Percentiles rank a stretch among this genome's conserved stretches.
These are phyloP conservation scores for Scopulariopsis brevicaulis DNA, from an alignment of 2,329 filamentous ascomycete species.

Conservation along the genomic window DNA sequence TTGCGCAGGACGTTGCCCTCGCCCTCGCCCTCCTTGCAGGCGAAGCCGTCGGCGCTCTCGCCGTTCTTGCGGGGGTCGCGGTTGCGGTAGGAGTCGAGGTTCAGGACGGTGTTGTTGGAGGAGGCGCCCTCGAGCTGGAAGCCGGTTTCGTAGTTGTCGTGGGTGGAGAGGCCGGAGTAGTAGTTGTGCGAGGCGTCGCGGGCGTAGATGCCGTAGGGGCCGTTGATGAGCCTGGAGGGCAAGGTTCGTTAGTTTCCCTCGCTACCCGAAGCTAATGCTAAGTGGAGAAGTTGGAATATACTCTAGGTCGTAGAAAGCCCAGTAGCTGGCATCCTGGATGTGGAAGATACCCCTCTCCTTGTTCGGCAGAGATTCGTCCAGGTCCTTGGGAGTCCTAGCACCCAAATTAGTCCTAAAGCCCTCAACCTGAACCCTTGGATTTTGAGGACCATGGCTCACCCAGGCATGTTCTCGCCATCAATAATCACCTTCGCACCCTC, in stretches of 20 bases:
- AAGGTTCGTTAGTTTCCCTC: not conserved
- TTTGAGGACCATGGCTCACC: slow-evolving; percentile 3
- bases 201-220: slow-evolving; percentile 20
- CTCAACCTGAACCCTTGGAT: not conserved
- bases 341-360: slow-evolving; percentile 30
- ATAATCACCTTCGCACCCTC: slow-evolving; percentile 27
- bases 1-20: slow-evolving; percentile 30
- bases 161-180: slow-evolving; percentile 18
- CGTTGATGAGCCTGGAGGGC: slow-evolving; percentile 15
- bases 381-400: slow-evolving; percentile 22
- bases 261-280: not conserved
- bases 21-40: slow-evolving; percentile 29
- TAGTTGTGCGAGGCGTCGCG: slow-evolving; percentile 20
- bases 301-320: slow-evolving; percentile 27
- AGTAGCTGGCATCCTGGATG: slow-evolving; percentile 28
- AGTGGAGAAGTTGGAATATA: not conserved
- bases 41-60: slow-evolving; percentile 34
- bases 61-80: slow-evolving; percentile 34
- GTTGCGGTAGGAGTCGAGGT: slow-evolving; percentile 27
- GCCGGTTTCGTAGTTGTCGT: slow-evolving; percentile 21
- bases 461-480: slow-evolving; percentile 28
- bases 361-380: slow-evolving; percentile 23
- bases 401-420: not conserved
- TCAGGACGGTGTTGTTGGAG: slow-evolving; percentile 22
- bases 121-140: slow-evolving; percentile 19